Evolutionary conservation across 2,329 filamentous ascomycete species (phyloP), one percentile per base, ranked within the genome.

Genomic region (Trichoderma koningiopsis): DNA sequence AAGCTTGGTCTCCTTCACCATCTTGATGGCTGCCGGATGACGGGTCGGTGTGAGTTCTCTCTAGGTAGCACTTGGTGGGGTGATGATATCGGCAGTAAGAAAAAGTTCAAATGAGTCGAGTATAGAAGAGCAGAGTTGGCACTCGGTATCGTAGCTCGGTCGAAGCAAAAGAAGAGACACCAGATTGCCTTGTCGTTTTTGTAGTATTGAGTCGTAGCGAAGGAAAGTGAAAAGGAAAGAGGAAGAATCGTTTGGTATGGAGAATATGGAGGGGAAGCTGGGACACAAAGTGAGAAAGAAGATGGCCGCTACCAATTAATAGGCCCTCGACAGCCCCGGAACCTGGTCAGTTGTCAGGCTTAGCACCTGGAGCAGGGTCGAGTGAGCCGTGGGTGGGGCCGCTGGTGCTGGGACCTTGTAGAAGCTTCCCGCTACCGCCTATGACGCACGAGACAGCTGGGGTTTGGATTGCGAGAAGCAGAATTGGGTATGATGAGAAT

Each of bases 1-100:
- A 72, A 98, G 90, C 82, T 96, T 97, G 65, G 92, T 96, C 85
- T 98, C 95, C 76, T 93, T 92, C 75, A 96, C 93, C 95, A 98
- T 97, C 74, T 75, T 88, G 81, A 69, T 57, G 66, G 31, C 29
- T 35, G 27, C 29, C 52, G 31, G 55, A 62, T 16, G 55, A 49
- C 19, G 29, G 52, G 47, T 47, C 52, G 37, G 37, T 16, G 52
- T 47, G 53, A 24, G 13, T 52, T 22, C 37, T 67, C 22, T 52
- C 29, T 59, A 43, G 16, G 40, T 43, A 52, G 40, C 35, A 62
- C 47, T 56, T 53, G 33, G 64, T 29, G 58, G 58, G 58, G 57
- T 68, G 64, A 43, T 14, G 37, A 62, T 22, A n/a, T 27, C 27
- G 24, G 29, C 5, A 29, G 22, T 29, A 3, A 29, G 14, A 16